These are phyloP conservation scores for Eucalyptus leucophloia DNA, from an alignment of 345 rosid species.

Conservation along the genomic window DNA sequence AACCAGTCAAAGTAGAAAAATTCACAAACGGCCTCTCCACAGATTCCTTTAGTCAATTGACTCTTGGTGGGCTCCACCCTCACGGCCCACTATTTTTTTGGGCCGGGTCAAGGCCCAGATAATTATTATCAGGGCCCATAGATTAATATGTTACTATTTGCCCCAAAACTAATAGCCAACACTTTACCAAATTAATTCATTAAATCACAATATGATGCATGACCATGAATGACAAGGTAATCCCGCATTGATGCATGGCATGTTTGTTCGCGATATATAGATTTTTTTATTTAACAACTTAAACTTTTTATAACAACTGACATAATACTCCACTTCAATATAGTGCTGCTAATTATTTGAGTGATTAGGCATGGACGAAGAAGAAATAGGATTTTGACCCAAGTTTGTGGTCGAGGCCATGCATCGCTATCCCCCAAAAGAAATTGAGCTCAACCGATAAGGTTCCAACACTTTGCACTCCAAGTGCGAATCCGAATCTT, in stretches of 20 bases:
- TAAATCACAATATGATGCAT: neutral
- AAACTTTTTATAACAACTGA: neutral
- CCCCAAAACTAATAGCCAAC: neutral
- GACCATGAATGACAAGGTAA: neutral
- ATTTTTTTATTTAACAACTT: neutral
- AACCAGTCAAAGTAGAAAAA: neutral
- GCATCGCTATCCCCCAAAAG: neutral
- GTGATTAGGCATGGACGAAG: neutral
- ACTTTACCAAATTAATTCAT: neutral
- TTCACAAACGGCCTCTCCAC: neutral
- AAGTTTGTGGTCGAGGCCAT: neutral
- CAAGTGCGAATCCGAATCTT: neutral
- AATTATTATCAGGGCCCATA: neutral
- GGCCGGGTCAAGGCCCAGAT: neutral
- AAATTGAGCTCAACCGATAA: neutral
- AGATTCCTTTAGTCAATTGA: neutral
- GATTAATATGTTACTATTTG: neutral
- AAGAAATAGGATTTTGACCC: neutral
- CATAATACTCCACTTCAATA: neutral
- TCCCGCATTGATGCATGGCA: neutral
- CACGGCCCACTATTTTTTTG: neutral
- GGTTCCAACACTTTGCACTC: neutral
- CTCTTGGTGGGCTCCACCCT: neutral
- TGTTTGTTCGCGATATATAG: neutral
- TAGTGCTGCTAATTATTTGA: fast-evolving